Evolutionary conservation across 2,329 filamentous ascomycete species (phyloP).

Genomic region (Paracoccidioides lutzii): DNA sequence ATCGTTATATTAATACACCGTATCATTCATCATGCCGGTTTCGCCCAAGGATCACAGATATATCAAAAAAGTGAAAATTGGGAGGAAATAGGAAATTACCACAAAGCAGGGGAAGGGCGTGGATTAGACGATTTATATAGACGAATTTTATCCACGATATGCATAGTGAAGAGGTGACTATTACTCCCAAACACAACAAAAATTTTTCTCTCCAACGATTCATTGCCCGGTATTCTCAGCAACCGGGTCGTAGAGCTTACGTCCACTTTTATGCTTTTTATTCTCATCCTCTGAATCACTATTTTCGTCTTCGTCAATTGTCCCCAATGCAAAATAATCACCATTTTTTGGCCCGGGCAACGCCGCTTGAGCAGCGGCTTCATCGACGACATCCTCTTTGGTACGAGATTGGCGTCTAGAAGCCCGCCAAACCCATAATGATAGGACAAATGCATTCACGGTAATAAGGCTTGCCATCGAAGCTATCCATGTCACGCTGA

Average conservation of each 20-base stretch:
- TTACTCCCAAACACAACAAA: not conserved
- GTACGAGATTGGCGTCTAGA: not conserved
- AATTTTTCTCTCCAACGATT: not conserved
- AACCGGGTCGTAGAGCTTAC: not conserved
- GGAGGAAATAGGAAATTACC: no score
- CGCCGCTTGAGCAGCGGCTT: not conserved
- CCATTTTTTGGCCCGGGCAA: not conserved
- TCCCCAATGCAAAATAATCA: not conserved
- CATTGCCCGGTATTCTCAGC: not conserved
- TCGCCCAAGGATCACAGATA: no score
- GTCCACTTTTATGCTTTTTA: not conserved
- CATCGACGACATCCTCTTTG: not conserved
- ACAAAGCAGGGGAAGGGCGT: no score
- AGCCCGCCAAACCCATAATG: not conserved
- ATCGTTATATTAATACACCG: no score
- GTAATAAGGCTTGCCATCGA: not conserved
- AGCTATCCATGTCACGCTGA: not conserved
- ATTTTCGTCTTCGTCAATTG: not conserved
- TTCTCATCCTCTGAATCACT: not conserved
- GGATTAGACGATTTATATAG: not conserved
- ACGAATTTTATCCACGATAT: not conserved
- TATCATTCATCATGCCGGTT: no score
- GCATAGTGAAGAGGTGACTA: not conserved
- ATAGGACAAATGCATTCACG: not conserved
- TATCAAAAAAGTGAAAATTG: no score